These are phyloP conservation scores for Nicotiana obtusifolia DNA, from an alignment of 257 asterid species.

Conservation along the genomic window DNA sequence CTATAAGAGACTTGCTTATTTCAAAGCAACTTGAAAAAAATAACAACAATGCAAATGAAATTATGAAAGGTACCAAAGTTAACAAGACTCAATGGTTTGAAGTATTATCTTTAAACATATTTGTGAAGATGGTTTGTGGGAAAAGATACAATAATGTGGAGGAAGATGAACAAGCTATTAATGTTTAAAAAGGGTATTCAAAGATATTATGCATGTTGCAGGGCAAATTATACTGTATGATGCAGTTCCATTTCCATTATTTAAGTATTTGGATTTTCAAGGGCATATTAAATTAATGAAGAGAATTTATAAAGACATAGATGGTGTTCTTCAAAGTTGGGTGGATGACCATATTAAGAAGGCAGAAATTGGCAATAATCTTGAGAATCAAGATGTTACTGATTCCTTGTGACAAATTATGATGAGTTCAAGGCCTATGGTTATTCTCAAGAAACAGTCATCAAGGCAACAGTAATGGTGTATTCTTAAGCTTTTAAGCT, in stretches of 20 bases:
- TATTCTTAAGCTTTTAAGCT: background rate
- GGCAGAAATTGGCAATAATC: background rate
- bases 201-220: constrained; percentile 26
- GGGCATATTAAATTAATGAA: constrained; percentile 39
- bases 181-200: constrained; percentile 17
- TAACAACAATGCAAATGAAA: background rate
- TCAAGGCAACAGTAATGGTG: constrained; percentile 2
- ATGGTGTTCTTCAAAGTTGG: constrained; percentile 25
- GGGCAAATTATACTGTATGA: constrained; percentile 31
- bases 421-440: background rate
- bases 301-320: constrained; percentile 27
- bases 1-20: constrained; percentile 10
- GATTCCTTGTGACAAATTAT: constrained; percentile 47
- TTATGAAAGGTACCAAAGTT: background rate
- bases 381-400: constrained; percentile 40
- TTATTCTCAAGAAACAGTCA: background rate
- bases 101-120: constrained; percentile 24
- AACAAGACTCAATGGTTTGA: constrained; percentile 34
- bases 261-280: constrained; percentile 39
- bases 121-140: constrained; percentile 36
- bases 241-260: constrained; percentile 24
- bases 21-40: background rate
- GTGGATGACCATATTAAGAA: constrained; percentile 26
- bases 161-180: constrained; percentile 1
- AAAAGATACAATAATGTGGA: constrained; percentile 15